Evolutionary conservation across 345 rosid genomes (phyloP), one percentile per base, ranked within the genome.

Genomic region (Murraya koenigii): DNA sequence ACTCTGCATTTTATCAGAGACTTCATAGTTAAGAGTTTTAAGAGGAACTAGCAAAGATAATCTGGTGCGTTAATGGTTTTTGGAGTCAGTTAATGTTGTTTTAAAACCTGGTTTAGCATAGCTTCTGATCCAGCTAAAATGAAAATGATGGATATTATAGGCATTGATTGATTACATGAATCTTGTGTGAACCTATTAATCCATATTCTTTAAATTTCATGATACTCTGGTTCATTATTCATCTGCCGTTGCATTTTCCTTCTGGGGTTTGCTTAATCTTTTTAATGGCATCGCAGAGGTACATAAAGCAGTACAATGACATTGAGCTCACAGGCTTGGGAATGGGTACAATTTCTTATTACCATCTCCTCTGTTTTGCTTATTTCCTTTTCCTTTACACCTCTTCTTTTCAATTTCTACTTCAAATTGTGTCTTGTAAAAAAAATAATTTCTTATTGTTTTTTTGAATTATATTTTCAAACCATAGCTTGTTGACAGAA

Each of bases 251-350:
- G 58, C 38, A 49, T 28, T 28, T 49, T 70, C 33, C 1, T 62
- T 36, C 35, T 13, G 60, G n/a, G 35, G 13, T 49, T 72, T 76
- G 14, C 2, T 19, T 74, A 49, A 60, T 26, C 13, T 39, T 58
- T 17, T 23, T 33, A 20, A 17, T 54, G 32, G n/a, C 74, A 9
- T 30, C 75, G 75, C 85, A 85, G 85, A 82, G 72, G 72, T 72
- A 68, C 78, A 75, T 85, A 49, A 82, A 71, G 65, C 79, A 82
- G 82, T 67, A 67, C 83, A 77, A 80, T 72, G 68, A 75, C 19
- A 75, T 85, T 67, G 85, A 85, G 77, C 87, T 85, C 52, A 66
- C 81, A 49, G 85, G 69, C 67, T 70, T 85, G 63, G 85, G 87
- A 70, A 84, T 82, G 87, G 87, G 87, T 84, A 85, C 58, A 59